phyloP scores from a whole-genome alignment of 1,284 basidiomycete genomes.

The Lentinula novae-zelandiae region DNA sequence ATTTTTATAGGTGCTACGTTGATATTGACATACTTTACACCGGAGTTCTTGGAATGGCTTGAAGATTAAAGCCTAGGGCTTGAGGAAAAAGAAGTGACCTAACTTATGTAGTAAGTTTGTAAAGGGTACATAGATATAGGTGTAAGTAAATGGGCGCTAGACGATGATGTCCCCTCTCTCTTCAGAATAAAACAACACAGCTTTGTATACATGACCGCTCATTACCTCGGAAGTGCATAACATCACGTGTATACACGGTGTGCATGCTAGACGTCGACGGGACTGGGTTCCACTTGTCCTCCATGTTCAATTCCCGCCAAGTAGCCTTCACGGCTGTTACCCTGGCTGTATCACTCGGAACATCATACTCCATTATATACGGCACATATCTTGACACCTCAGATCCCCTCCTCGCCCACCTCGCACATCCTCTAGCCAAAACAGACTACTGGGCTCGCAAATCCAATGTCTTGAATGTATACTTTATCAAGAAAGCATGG shows the following conservation, averaged over 20 bases:
- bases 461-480: slow-evolving; percentile 76
- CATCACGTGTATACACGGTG: not conserved
- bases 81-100: not conserved
- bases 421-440: slow-evolving; percentile 64
- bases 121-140: not conserved
- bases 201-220: too few relatives aligned
- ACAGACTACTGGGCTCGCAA: slow-evolving; percentile 81
- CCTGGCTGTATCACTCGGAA: slow-evolving; percentile 32
- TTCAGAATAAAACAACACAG: too few relatives aligned
- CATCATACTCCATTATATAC: slow-evolving; percentile 37
- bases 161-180: not conserved
- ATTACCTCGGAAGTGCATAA: too few relatives aligned
- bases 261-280: not conserved
- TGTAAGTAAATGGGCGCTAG: not conserved
- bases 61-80: slow-evolving; percentile 32
- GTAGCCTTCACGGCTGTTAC: slow-evolving; percentile 29
- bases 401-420: slow-evolving; percentile 60
- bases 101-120: too few relatives aligned
- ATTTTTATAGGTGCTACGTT: slow-evolving; percentile 70
- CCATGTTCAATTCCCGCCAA: slow-evolving; percentile 29
- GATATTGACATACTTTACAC: slow-evolving; percentile 94
- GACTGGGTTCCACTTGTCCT: not conserved
- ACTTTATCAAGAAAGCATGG: slow-evolving; percentile 92
- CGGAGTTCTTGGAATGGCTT: slow-evolving; percentile 92
- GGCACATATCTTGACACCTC: slow-evolving; percentile 66